Conservation (phyloP, 495 filamentous ascomycete species). For the Aspergillus mulundensis region DNA sequence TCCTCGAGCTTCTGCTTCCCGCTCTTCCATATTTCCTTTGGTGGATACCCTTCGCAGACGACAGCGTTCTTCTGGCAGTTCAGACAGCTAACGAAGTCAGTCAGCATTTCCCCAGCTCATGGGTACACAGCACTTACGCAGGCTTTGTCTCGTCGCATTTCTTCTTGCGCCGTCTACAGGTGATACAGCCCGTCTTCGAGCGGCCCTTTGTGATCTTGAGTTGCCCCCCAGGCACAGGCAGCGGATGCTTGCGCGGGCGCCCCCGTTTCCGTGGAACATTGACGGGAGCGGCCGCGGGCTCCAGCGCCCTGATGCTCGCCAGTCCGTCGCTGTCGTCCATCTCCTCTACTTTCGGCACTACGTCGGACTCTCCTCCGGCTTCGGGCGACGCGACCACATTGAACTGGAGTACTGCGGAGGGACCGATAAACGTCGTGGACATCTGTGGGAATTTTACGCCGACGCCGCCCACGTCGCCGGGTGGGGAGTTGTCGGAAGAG, state of each 20-base stretch:
- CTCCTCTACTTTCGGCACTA: conserved; percentile 43
- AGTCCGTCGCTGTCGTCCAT: conserved; percentile 38
- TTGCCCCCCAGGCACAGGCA: conserved; percentile 48
- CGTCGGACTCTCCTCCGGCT: conserved; percentile 13
- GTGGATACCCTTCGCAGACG: conserved; percentile 89
- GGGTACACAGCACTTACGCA: conserved; percentile 38
- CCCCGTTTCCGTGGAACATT: conserved; percentile 58
- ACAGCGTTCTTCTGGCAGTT: conserved; percentile 95
- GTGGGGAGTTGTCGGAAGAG: conserved; percentile 22
- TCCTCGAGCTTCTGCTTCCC: conserved; percentile 72
- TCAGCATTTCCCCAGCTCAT: not conserved
- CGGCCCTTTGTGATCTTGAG: conserved; percentile 79
- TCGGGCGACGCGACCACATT: conserved; percentile 15
- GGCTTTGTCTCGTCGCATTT: conserved; percentile 97
- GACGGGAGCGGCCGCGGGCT: conserved; percentile 33
- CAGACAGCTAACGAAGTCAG: conserved; percentile 49
- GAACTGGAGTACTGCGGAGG: conserved; percentile 22
- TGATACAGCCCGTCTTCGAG: conserved; percentile 91
- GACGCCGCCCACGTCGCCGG: conserved; percentile 21
- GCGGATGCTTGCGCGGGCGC: conserved; percentile 79
- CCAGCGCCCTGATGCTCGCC: conserved; percentile 33
- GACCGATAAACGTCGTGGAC: conserved; percentile 12
- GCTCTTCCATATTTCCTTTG: conserved; percentile 81
- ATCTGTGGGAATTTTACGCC: conserved; percentile 22
- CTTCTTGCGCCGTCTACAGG: conserved; percentile 89